phyloP scores from a whole-genome alignment of 202 grass and related monocot genomes.

The Zizania palustris region DNA sequence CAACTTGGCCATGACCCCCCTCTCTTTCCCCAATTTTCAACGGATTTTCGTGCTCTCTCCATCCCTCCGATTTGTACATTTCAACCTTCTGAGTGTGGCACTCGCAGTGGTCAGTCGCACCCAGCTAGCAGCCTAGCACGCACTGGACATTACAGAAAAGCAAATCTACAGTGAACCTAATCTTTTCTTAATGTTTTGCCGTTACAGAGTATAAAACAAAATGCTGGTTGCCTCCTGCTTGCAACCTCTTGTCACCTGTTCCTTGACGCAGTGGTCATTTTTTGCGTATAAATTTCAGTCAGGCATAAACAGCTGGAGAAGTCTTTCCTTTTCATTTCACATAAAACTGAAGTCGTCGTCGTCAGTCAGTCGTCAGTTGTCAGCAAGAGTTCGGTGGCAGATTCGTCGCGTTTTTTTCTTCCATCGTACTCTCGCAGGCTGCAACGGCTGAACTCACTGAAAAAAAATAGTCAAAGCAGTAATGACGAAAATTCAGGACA shows the following conservation, averaged over 20 bases:
- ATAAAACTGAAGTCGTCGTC: background rate
- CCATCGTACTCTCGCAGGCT: background rate
- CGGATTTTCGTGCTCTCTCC: background rate
- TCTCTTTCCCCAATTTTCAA: background rate
- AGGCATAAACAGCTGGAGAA: background rate
- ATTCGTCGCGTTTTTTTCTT: background rate
- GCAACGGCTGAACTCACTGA: background rate
- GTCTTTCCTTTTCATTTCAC: background rate
- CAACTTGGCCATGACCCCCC: background rate
- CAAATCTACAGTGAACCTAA: background rate
- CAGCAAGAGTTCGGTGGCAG: background rate
- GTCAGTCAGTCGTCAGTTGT: background rate
- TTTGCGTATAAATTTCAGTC: background rate
- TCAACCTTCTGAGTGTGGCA: conserved; percentile 10
- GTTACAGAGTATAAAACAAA: background rate
- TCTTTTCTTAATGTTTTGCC: background rate
- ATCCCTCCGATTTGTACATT: background rate
- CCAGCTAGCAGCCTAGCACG: background rate
- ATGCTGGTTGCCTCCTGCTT: background rate
- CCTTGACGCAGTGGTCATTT: background rate
- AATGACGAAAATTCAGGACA: conserved; percentile 14
- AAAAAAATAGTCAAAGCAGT: background rate
- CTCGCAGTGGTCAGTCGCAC: background rate
- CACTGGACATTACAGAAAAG: background rate
- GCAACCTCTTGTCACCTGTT: background rate